phyloP scores from a whole-genome alignment of 495 filamentous ascomycete genomes.

The Penicillium macrosclerotiorum region DNA sequence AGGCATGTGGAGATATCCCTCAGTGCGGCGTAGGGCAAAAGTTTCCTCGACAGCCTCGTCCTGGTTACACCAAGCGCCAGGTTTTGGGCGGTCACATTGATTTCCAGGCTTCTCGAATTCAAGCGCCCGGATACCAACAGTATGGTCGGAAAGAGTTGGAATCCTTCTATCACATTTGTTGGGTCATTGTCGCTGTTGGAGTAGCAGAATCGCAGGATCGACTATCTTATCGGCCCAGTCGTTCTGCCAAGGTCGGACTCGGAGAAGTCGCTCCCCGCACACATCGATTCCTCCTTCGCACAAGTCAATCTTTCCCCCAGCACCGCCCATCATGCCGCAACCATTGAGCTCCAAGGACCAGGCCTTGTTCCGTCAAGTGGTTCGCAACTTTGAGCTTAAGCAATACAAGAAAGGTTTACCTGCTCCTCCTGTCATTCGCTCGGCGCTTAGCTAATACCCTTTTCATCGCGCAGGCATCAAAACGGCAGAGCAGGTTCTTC shows the following conservation, averaged over 20 bases:
- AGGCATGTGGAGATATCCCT: no score
- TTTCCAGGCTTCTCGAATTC: not conserved
- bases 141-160: no score
- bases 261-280: slow-evolving; percentile 41
- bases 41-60: no score
- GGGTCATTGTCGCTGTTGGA: not conserved
- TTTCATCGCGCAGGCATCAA: slow-evolving; percentile 64
- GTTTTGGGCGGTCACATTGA: not conserved
- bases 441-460: slow-evolving; percentile 18
- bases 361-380: slow-evolving; percentile 88
- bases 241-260: slow-evolving; percentile 33
- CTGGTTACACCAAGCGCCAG: not conserved
- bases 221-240: slow-evolving; percentile 26
- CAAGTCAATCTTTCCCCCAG: slow-evolving; percentile 30
- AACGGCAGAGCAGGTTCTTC: slow-evolving; percentile 88
- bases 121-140: not conserved
- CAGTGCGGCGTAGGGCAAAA: no score
- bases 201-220: not conserved
- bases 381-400: slow-evolving; percentile 95
- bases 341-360: slow-evolving; percentile 84
- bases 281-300: slow-evolving; percentile 41
- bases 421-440: not conserved
- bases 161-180: no score
- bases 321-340: slow-evolving; percentile 67
- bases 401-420: slow-evolving; percentile 87